Evolutionary conservation across 768 basidiomycete species (phyloP).

Genomic region (Tremella yokohamensis): DNA sequence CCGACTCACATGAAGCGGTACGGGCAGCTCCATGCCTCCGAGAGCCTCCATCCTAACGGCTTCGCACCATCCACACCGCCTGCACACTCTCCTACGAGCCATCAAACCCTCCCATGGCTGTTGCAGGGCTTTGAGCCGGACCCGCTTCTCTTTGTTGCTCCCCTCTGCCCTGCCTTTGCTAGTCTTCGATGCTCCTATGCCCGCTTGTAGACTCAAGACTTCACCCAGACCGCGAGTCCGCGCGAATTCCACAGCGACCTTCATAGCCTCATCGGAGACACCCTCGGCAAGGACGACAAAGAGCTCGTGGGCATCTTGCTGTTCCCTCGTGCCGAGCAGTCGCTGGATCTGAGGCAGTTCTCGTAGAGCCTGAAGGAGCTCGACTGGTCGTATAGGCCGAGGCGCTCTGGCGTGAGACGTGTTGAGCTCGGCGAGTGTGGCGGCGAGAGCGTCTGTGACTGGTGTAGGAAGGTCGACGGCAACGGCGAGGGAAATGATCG

Average conservation of each 20-base stretch:
- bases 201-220: conserved; percentile 26
- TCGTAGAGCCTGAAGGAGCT: conserved; percentile 68
- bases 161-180: conserved; percentile 11
- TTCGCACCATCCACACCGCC: conserved; percentile 86
- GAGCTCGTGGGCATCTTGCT: conserved; percentile 98
- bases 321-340: conserved; percentile 77
- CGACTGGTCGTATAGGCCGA: conserved; percentile 65
- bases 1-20: conserved; percentile 20
- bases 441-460: conserved; percentile 73
- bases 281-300: conserved; percentile 89
- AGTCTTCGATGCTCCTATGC: not conserved
- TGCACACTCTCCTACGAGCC: conserved; percentile 81
- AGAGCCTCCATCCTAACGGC: conserved; percentile 74
- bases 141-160: conserved; percentile 13
- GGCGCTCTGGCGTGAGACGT: conserved; percentile 53
- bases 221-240: conserved; percentile 69
- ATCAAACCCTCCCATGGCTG: conserved; percentile 69
- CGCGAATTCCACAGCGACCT: conserved; percentile 67
- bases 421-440: conserved; percentile 47
- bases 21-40: conserved; percentile 46
- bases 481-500: conserved; percentile 71
- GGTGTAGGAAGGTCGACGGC: conserved; percentile 77
- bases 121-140: conserved; percentile 29
- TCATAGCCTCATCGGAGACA: conserved; percentile 74
- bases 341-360: conserved; percentile 52